Evolutionary conservation across 345 rosid genomes (phyloP), one percentile per base, ranked within the genome.

Genomic region (Noccaea caerulescens): DNA sequence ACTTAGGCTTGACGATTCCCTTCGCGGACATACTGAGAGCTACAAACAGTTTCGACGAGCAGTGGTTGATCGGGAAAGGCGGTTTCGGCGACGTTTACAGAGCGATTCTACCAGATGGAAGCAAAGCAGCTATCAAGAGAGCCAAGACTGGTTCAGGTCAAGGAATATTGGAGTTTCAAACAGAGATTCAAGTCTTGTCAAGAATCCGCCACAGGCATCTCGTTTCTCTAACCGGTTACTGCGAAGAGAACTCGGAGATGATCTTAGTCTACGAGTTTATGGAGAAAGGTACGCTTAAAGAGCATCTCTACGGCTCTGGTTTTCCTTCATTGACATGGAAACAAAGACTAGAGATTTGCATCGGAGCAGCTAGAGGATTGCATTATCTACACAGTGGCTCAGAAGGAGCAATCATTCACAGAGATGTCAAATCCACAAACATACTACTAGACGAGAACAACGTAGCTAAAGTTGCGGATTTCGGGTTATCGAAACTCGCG

Each of bases 121-220:
- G 36, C 37, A 70, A 72, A 64, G 80, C 34, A 0, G 80, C 80
- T 3, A 53, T 71, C 51, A 77, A 77, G 46, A 57, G 76, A 77
- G 72, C 50, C 8, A 66, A 77, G 8, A 6, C 50, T 0, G 72
- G 51, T 12, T 66, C 76, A 13, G 80, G 80, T 43, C 76, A 77
- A 77, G 80, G 80, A 2, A 58, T 77, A 8, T 0, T 23, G 1
- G 80, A 77, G 72, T 77, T 77, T 32, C 72, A 65, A 9, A 77
- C 80, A 16, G 80, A 77, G 68, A 77, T 77, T 5, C 71, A 70
- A 23, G 76, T 77, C 23, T 66, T 89, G 47, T 87, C 90, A 41
- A 88, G 83, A 69, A 87, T 87, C 58, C 74, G 83, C 0, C 96
- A 87, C 56, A 84, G 76, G 11, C 88, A 91, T 64, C 87, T 91